phyloP scores from a whole-genome alignment of 1,139 yeast genomes.

The Magnusiomyces ingens region DNA sequence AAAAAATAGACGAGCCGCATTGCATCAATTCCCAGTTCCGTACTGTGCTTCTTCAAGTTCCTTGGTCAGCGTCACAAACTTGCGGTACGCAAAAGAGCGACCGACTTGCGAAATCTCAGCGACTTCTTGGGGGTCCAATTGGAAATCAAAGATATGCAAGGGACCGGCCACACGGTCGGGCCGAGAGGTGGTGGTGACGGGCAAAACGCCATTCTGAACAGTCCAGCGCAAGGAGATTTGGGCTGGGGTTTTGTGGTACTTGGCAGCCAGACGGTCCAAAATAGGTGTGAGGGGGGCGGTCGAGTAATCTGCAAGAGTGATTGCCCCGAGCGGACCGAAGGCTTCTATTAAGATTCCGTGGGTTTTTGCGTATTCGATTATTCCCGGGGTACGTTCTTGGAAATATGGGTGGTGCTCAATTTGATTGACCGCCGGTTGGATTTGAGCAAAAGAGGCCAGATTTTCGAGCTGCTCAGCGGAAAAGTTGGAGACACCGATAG shows the following conservation, averaged over 20 bases:
- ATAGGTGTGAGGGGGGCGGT: constrained; percentile 35
- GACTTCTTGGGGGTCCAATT: constrained; percentile 44
- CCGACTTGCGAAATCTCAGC: constrained; percentile 32
- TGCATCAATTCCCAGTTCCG: too few species aligned
- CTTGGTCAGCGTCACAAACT: constrained; percentile 1
- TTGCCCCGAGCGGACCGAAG: constrained; percentile 59
- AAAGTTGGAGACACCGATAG: constrained; percentile 62
- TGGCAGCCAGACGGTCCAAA: constrained; percentile 41
- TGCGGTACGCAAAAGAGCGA: constrained; percentile 12
- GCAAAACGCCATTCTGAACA: constrained; percentile 54
- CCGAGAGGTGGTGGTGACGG: constrained; percentile 67
- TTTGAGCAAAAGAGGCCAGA: constrained; percentile 39
- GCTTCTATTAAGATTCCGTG: constrained; percentile 56
- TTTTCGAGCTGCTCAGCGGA: constrained; percentile 44
- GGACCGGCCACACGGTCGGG: constrained; percentile 51
- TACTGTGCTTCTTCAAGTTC: too few species aligned
- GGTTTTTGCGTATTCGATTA: constrained; percentile 48
- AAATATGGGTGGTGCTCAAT: constrained; percentile 64
- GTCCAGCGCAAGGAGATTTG: constrained; percentile 68
- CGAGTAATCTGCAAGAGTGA: constrained; percentile 27
- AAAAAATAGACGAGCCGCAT: too few species aligned
- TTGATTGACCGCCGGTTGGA: constrained; percentile 59
- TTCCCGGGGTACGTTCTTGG: constrained; percentile 63
- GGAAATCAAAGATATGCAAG: constrained; percentile 49
- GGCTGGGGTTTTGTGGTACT: constrained; percentile 51